Conservation (phyloP, 2,329 filamentous ascomycete genomes). For the Fusarium sterilihyphosum region DNA sequence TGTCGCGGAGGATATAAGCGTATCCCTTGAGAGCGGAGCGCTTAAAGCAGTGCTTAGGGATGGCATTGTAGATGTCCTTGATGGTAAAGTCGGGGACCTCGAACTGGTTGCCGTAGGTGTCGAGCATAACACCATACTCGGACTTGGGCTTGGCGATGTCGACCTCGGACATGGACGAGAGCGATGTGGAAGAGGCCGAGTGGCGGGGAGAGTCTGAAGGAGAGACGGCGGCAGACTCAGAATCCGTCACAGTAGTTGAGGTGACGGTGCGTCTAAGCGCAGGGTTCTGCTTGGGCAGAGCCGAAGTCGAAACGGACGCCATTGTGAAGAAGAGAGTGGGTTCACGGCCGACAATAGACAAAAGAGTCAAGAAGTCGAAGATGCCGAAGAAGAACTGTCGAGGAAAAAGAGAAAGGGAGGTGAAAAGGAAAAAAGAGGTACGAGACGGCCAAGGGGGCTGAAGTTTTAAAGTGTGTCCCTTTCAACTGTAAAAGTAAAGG, state of each 20-base stretch:
- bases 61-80: conserved; percentile 96
- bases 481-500: conserved; percentile 3
- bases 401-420: conserved; percentile 2
- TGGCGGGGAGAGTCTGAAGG: conserved; percentile 68
- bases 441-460: conserved; percentile 20
- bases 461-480: conserved; percentile 33
- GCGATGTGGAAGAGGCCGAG: conserved; percentile 85
- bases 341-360: conserved; percentile 31
- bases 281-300: conserved; percentile 53
- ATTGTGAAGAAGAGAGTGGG: conserved; percentile 46
- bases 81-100: conserved; percentile 94
- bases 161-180: conserved; percentile 85
- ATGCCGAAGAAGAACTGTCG: conserved; percentile 15
- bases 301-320: conserved; percentile 58
- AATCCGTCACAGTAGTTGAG: conserved; percentile 58
- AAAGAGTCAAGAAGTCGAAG: conserved; percentile 37
- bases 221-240: conserved; percentile 66
- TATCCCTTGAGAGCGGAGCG: conserved; percentile 81
- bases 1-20: conserved; percentile 85
- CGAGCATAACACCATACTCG: conserved; percentile 74
- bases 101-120: conserved; percentile 96
- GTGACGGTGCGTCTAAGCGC: conserved; percentile 60
- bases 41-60: conserved; percentile 96
- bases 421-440: not conserved
- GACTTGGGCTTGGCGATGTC: conserved; percentile 50